Conservation (phyloP, 495 filamentous ascomycete species). For the Cercophora scortea region DNA sequence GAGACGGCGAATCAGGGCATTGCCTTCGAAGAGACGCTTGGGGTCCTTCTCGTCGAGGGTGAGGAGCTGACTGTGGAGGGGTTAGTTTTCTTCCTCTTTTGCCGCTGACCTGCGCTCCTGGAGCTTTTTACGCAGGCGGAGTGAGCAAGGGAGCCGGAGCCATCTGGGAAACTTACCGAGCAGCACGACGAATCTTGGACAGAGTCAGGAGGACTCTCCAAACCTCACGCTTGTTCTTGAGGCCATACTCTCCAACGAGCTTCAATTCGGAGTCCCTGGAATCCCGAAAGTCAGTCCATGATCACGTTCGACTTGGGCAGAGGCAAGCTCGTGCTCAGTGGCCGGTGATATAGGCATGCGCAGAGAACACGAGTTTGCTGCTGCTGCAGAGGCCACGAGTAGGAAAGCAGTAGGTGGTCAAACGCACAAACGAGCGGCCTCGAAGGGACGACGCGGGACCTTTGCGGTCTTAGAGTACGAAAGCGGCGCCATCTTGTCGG, state of each 20-base stretch:
- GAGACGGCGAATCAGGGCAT: conserved; percentile 98
- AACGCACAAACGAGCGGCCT: conserved; percentile 92
- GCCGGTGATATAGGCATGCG: conserved; percentile 52
- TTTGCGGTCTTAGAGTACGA: conserved; percentile 98
- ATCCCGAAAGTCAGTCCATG: conserved; percentile 36
- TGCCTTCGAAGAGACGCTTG: conserved; percentile 99
- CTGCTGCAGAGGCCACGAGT: conserved; percentile 21
- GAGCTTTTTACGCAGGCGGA: too few relatives aligned
- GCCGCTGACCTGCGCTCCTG: too few relatives aligned
- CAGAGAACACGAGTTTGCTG: conserved; percentile 27
- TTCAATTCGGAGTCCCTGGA: conserved; percentile 96
- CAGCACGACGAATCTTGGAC: conserved; percentile 99
- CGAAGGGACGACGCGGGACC: conserved; percentile 81
- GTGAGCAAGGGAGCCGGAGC: too few relatives aligned
- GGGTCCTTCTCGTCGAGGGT: conserved; percentile 99
- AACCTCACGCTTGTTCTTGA: conserved; percentile 99
- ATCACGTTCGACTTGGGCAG: conserved; percentile 85
- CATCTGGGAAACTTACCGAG: conserved; percentile 60
- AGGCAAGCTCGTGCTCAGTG: conserved; percentile 98
- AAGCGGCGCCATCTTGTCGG: conserved; percentile 44
- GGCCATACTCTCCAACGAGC: conserved; percentile 97
- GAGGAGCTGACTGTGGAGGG: conserved; percentile 76
- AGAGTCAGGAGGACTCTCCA: conserved; percentile 99
- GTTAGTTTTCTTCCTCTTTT: conserved; percentile 2
- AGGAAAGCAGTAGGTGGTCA: conserved; percentile 12